Base-by-base conservation (phyloP, 2,329 filamentous ascomycete genomes). In the Cordyceps militaris region DNA sequence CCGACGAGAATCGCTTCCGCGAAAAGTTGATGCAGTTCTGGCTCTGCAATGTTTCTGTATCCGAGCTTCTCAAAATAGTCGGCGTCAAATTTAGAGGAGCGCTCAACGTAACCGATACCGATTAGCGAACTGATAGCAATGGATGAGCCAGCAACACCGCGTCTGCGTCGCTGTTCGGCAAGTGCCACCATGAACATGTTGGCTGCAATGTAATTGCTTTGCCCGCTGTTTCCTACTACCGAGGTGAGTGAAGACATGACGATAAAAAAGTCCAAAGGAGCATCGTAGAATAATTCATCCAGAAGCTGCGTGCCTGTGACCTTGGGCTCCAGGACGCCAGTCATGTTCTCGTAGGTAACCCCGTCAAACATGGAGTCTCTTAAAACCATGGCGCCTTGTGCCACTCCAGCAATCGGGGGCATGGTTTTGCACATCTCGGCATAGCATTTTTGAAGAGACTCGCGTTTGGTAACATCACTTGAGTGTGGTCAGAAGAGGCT, bases 151-250 rank as follows among this genome's bases (percentile, higher is more conserved):
- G 70, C 66, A 0, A 76, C 76, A 3, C 72, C 68, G 10, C 38
- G 38, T 1, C 61, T 61, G 0, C 71, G 59, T 4, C 78, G 65
- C 16, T 74, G 66, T 0, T 61, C 48, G 0, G 70, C 73, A 0
- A 81, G 62, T 1, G 62, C 62, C 8, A 61, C 62, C 69, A 80
- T 73, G 65, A 70, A 81, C 3, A 61, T 60, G 60, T 79, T 79
- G 3, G 73, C 76, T 0, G 75, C 74, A 0, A 67, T 64, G 59
- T 82, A 82, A 61, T 73, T 76, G 3, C 69, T 61, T 61, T 82
- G 78, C 6, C 66, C 68, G 8, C 46, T 24, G 48, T 69, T 70
- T 3, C 72, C 72, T 5, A 64, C 56, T 3, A 70, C 60, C 2
- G 47, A 47, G 0, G 64, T 57, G 1, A 69, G 26, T 0, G 72